Percentiles rank a stretch among this genome's conserved stretches.
Conservation (phyloP, 257 asterid species). For the Ilex asprella region DNA sequence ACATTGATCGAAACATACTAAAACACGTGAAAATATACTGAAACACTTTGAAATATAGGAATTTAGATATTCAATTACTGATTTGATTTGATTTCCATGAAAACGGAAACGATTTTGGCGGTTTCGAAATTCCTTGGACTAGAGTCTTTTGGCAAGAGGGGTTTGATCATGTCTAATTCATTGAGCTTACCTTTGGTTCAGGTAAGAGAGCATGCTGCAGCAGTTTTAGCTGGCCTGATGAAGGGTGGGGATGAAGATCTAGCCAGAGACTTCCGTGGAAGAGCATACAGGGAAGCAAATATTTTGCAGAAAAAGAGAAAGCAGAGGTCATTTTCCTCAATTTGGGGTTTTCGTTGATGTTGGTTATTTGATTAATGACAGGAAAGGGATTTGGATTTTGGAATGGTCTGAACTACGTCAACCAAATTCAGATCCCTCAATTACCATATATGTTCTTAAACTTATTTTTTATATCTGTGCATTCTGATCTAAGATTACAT, state of each 20-base stretch:
- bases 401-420: too few relatives aligned
- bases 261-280: slow-evolving; percentile 66
- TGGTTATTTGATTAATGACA: slow-evolving; percentile 5
- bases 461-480: too few relatives aligned
- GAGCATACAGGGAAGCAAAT: slow-evolving; percentile 80
- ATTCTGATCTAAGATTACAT: slow-evolving; percentile 16
- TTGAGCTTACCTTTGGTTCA: slow-evolving; percentile 19
- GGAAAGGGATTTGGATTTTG: too few relatives aligned
- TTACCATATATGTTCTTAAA: too few relatives aligned
- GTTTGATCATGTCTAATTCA: slow-evolving; percentile 10
- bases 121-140: not conserved
- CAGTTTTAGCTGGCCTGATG: slow-evolving; percentile 96
- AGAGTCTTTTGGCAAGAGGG: slow-evolving; percentile 8
- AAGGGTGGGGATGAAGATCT: slow-evolving; percentile 76
- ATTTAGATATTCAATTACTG: too few relatives aligned
- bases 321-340: slow-evolving; percentile 40
- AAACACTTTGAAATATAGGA: too few relatives aligned
- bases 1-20: too few relatives aligned
- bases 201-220: slow-evolving; percentile 99
- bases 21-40: too few relatives aligned
- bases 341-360: slow-evolving; percentile 10
- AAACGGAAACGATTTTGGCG: too few relatives aligned
- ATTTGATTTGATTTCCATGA: too few relatives aligned
- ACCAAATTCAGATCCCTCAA: too few relatives aligned
- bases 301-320: slow-evolving; percentile 56